These are phyloP conservation scores for Crithidia bombi DNA, from an alignment of 208 protist species.

Conservation along the genomic window DNA sequence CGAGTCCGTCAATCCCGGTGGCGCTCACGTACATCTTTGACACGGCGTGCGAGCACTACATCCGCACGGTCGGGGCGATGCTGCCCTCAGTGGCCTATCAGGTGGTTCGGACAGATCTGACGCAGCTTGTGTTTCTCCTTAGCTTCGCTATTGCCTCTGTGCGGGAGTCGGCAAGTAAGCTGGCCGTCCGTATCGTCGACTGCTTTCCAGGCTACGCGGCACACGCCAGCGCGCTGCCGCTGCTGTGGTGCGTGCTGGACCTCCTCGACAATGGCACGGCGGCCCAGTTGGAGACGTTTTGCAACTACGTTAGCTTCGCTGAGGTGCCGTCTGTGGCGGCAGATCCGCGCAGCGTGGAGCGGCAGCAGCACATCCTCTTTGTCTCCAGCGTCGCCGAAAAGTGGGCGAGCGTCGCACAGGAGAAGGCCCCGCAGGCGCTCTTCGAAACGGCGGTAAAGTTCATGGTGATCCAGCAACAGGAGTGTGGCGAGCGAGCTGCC, in stretches of 20 bases:
- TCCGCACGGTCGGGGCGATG: slow-evolving; percentile 44
- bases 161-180: slow-evolving; percentile 54
- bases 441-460: slow-evolving; percentile 65
- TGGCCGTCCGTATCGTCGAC: slow-evolving; percentile 56
- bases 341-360: slow-evolving; percentile 55
- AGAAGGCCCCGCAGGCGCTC: slow-evolving; percentile 52
- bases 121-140: slow-evolving; percentile 73
- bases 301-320: slow-evolving; percentile 51
- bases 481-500: slow-evolving; percentile 33
- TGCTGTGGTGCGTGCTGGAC: slow-evolving; percentile 80
- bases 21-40: slow-evolving; percentile 45
- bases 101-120: slow-evolving; percentile 54
- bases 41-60: slow-evolving; percentile 60
- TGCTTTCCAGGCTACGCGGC: slow-evolving; percentile 61
- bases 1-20: slow-evolving; percentile 54
- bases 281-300: slow-evolving; percentile 63
- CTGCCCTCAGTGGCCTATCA: slow-evolving; percentile 51
- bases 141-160: slow-evolving; percentile 76
- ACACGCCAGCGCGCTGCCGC: slow-evolving; percentile 61
- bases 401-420: slow-evolving; percentile 47
- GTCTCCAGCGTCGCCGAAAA: slow-evolving; percentile 47
- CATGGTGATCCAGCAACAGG: slow-evolving; percentile 56
- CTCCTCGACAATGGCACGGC: slow-evolving; percentile 56
- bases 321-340: slow-evolving; percentile 54
- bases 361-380: slow-evolving; percentile 52